phyloP scores from a whole-genome alignment of 306 rosid species.

The Prunus mongolica region DNA sequence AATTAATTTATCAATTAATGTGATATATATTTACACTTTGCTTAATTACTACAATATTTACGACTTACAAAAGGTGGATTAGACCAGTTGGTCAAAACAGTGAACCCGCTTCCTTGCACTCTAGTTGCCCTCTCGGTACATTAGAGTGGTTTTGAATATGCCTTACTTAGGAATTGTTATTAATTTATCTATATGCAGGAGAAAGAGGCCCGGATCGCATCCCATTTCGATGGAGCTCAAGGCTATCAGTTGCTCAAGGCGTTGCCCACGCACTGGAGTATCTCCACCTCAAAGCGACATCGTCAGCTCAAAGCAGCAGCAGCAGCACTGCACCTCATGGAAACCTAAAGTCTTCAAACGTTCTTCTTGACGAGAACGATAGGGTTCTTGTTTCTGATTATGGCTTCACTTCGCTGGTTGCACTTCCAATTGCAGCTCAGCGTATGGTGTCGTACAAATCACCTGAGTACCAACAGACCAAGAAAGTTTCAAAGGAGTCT shows the following conservation, averaged over 20 bases:
- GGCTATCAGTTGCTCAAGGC: slow-evolving; percentile 56
- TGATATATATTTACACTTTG: too few relatives aligned
- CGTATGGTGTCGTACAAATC: slow-evolving; percentile 56
- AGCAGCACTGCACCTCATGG: slow-evolving; percentile 53
- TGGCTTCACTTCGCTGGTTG: slow-evolving; percentile 52
- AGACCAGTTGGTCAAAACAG: too few relatives aligned
- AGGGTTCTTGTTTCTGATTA: slow-evolving; percentile 59
- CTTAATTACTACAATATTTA: neutral
- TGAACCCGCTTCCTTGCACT: too few relatives aligned
- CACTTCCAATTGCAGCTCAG: slow-evolving; percentile 69
- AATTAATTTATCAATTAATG: neutral
- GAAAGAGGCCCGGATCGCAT: slow-evolving; percentile 42
- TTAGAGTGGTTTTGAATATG: too few relatives aligned
- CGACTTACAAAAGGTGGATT: too few relatives aligned
- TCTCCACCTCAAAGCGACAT: slow-evolving; percentile 55
- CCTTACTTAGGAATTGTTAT: neutral
- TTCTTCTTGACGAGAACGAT: slow-evolving; percentile 53
- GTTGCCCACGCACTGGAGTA: slow-evolving; percentile 65
- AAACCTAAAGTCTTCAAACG: slow-evolving; percentile 67
- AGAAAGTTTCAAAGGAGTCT: slow-evolving; percentile 51
- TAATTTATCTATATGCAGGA: slow-evolving; percentile 19
- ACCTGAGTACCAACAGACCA: slow-evolving; percentile 47
- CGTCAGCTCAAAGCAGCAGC: neutral
- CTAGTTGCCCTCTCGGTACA: too few relatives aligned
- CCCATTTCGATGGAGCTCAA: slow-evolving; percentile 60